Base-by-base conservation (phyloP, 495 filamentous ascomycete genomes). In the Rostrohypoxylon terebratum region DNA sequence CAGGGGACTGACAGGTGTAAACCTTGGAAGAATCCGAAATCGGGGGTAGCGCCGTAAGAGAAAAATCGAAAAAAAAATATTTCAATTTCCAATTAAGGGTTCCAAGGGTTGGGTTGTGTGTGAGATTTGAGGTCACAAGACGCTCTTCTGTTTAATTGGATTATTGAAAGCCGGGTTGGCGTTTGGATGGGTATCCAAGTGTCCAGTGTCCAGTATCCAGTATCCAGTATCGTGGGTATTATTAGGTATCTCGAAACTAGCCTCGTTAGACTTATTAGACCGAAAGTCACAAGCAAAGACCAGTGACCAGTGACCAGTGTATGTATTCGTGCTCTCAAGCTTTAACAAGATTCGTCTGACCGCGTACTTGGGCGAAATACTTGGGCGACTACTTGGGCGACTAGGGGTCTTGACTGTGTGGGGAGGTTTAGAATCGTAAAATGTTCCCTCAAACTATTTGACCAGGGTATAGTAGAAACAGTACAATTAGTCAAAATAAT, bases 111-210 rank as follows among this genome's bases (percentile, higher is more conserved):
- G 54, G 54, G 54, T 58, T 40, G 54, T 59, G 55, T 42, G 55
- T 42, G 54, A 42, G 28, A 47, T 59, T 59, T 28, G 9, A 65
- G 66, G 65, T 73, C 61, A 69, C 71, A 69, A 69, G 71, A 69
- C 66, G 55, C 44, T 13, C 14, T 16, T 55, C 28, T 53, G 64
- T 60, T 68, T 55, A 67, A 73, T 73, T 73, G 60, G 65, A 50
- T 59, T 28, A 36, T 36, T 51, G 42, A 20, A 45, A 25, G 36
- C n/a, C 21, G 48, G 48, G 16, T 53, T 23, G 48, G 23, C 23
- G 47, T 50, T 20, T 1, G 10, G 47, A 25, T 25, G 20, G 47
- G 47, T 50, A 25, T 45, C n/a, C 42, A 28, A n/a, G 36, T 38
- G 11, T 38, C 34, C 34, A 38, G 34, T 38, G 9, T 28, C 28